A percentile compares a stretch with the other conserved stretches of the same genome.
phyloP scores from a whole-genome alignment of 768 basidiomycete genomes.

The Udeniomyces megalosporus region DNA sequence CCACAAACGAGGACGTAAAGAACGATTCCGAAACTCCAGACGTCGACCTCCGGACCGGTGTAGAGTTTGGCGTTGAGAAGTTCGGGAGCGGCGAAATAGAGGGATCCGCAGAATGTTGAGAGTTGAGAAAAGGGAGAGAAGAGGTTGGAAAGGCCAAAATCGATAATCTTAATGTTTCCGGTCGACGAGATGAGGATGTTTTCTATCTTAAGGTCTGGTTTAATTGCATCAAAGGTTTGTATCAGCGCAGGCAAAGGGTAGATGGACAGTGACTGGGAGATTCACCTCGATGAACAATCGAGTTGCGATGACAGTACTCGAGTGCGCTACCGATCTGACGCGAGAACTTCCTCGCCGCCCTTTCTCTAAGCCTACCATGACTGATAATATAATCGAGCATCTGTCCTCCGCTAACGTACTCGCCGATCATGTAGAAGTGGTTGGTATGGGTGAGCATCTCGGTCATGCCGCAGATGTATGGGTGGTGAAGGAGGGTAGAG shows the following conservation, averaged over 20 bases:
- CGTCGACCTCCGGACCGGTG: conserved; percentile 92
- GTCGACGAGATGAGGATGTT: conserved; percentile 97
- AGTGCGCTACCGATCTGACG: conserved; percentile 91
- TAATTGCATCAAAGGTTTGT: no score
- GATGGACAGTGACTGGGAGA: neutral
- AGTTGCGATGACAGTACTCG: conserved; percentile 93
- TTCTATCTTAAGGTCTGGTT: conserved; percentile 79
- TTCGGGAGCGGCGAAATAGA: conserved; percentile 98
- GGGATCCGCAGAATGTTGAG: conserved; percentile 87
- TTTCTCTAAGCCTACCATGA: conserved; percentile 84
- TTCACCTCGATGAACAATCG: conserved; percentile 73
- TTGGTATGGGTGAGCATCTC: conserved; percentile 96
- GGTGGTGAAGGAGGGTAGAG: conserved; percentile 89
- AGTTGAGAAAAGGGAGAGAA: conserved; percentile 69
- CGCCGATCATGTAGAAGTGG: conserved; percentile 99
- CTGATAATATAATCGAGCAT: conserved; percentile 99
- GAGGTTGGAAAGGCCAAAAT: conserved; percentile 94
- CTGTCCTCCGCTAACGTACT: conserved; percentile 97
- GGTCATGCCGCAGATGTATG: conserved; percentile 98
- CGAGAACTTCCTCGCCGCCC: conserved; percentile 93
- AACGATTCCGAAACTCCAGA: conserved; percentile 98
- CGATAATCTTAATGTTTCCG: conserved; percentile 99
- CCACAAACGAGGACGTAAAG: conserved; percentile 95
- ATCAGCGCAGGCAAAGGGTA: neutral
- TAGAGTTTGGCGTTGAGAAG: conserved; percentile 91